Evolutionary conservation across 2,329 filamentous ascomycete genomes (phyloP), one percentile per base, ranked within the genome.

Genomic region (Aotearoamyces nothofagi): DNA sequence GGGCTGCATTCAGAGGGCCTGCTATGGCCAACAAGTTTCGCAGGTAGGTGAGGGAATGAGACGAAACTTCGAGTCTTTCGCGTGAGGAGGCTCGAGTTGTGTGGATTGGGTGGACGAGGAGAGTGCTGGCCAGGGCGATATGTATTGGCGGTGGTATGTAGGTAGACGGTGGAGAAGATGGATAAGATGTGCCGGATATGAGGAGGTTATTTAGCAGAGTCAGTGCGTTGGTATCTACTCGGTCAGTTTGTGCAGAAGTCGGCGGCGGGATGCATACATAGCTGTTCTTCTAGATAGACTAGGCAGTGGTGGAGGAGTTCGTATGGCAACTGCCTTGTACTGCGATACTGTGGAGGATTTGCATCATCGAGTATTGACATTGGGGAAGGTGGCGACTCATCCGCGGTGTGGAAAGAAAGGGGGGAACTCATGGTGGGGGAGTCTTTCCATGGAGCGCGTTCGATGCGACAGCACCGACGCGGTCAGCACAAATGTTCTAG

Each of bases 71-170:
- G 29, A 64, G 53, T 30, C 70, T 66, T 12, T 78, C 72, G 9
- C 56, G 44, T 6, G 70, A 67, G 15, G 65, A 61, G 3, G 77
- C 66, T 27, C 80, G 72, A 3, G 76, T 90, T 1, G 86, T 94
- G 38, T 79, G 69, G 14, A 60, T 56, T 0, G 87, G 87, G 44
- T 93, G 83, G 9, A 90, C 67, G n/a, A 76, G 54, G n/a, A 94
- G 60, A 2, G 82, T 90, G 24, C 66, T 71, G n/a, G 84, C 65
- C 6, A 94, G 60, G 5, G 80, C 75, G 14, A 96, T 60, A 39
- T 87, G 75, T 32, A 70, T 67, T 0, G 78, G 63, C 3, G 78
- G 69, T 1, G 87, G 80, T 11, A 83, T 54, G 33, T 66, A 67
- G 8, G 68, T 66, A 1, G 69, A 58, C 43, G 49, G 5, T 42